A percentile compares a stretch with the other conserved stretches of the same genome.
Conservation (phyloP, 257 asterid genomes). For the Vinca minor region DNA sequence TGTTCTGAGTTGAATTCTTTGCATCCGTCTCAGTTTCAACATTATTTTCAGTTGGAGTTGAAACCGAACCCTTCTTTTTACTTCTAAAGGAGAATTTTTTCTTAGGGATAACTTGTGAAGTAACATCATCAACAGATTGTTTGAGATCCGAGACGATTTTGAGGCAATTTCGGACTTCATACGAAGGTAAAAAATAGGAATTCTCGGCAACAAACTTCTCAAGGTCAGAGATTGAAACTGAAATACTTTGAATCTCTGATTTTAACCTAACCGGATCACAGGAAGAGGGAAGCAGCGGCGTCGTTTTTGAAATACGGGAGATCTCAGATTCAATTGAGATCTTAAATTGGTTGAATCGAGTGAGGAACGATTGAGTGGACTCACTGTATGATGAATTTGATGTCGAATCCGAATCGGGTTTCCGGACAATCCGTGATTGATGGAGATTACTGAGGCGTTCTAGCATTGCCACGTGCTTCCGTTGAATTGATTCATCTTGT, state of each 20-base stretch:
- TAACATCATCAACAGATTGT: no score
- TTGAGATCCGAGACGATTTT: no score
- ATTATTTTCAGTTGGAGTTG: slow-evolving; percentile 13
- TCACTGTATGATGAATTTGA: slow-evolving; percentile 18
- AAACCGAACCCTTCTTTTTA: slow-evolving; percentile 32
- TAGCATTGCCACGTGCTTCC: slow-evolving; percentile 76
- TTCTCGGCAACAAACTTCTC: no score
- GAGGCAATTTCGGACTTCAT: no score
- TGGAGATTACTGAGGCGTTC: no score
- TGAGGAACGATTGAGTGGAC: no score
- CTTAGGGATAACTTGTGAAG: no score
- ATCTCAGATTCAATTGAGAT: slow-evolving; percentile 51
- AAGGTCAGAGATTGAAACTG: no score
- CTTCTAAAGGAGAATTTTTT: slow-evolving; percentile 76
- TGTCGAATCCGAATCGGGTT: slow-evolving; percentile 23
- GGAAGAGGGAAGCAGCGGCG: slow-evolving; percentile 21
- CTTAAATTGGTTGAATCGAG: slow-evolving; percentile 57
- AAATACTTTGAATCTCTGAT: slow-evolving; percentile 42
- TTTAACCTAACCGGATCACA: slow-evolving; percentile 23
- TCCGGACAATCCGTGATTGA: slow-evolving; percentile 41
- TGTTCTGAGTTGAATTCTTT: background rate
- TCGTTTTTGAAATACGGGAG: slow-evolving; percentile 31
- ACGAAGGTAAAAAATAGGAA: no score
- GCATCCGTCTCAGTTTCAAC: slow-evolving; percentile 18
- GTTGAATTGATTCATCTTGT: slow-evolving; percentile 30